phyloP scores from a whole-genome alignment of 148 eudicot genomes.

The Amaranthus cruentus region DNA sequence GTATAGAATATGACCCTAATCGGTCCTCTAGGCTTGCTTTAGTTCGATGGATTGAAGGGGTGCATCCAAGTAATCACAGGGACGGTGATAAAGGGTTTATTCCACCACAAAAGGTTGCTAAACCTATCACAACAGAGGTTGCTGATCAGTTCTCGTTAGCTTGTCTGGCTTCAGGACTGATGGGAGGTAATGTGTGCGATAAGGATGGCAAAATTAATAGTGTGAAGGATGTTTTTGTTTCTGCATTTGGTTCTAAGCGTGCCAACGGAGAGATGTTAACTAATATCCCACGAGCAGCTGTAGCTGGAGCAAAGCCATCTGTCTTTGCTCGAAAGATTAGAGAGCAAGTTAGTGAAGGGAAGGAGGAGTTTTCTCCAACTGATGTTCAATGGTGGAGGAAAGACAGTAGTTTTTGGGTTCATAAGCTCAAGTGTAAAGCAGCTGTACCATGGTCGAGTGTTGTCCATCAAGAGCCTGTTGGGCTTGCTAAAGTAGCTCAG shows the following conservation, averaged over 20 bases:
- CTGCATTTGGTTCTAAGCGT: constrained; percentile 27
- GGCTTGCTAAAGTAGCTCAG: constrained; percentile 27
- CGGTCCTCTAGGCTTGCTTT: constrained; percentile 40
- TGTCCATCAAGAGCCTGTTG: constrained; percentile 27
- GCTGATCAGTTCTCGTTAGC: constrained; percentile 34
- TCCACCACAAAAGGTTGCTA: constrained; percentile 19
- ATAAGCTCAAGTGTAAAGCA: constrained; percentile 43
- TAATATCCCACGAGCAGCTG: constrained; percentile 44
- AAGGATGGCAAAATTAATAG: constrained; percentile 24
- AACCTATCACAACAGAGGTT: constrained; percentile 24
- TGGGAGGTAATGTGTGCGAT: constrained; percentile 4
- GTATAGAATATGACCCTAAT: constrained; percentile 36
- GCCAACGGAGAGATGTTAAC: constrained; percentile 18
- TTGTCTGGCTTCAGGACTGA: constrained; percentile 30
- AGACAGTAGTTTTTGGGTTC: constrained; percentile 43
- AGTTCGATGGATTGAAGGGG: constrained; percentile 43
- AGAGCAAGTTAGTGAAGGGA: constrained; percentile 22
- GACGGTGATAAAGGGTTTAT: constrained; percentile 17
- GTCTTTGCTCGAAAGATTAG: constrained; percentile 31
- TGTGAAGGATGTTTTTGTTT: constrained; percentile 37
- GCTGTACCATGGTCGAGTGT: constrained; percentile 46
- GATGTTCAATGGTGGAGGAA: constrained; percentile 40
- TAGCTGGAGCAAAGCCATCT: constrained; percentile 49
- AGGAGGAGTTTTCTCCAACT: constrained; percentile 26
- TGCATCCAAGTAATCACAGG: constrained; percentile 20